A percentile compares a stretch with the other conserved stretches of the same genome.
Conservation (phyloP, 805 yeast genomes). For the Suhomyces sp. region DNA sequence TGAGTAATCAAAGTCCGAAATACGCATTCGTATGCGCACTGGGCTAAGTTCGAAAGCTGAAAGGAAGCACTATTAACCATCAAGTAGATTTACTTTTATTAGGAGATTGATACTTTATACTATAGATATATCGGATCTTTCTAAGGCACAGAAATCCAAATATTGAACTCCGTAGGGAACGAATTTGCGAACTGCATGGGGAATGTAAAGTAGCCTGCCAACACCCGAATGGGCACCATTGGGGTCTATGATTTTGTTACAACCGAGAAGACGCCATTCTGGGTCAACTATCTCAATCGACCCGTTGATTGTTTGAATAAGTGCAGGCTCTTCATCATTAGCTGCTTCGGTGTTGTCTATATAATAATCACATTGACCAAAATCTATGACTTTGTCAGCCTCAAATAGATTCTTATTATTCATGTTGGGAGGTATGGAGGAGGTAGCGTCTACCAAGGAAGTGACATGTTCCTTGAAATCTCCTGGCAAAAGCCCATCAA, state of each 20-base stretch:
- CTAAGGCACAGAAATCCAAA: slow-evolving; percentile 50
- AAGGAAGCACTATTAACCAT: no score
- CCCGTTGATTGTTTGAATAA: slow-evolving; percentile 16
- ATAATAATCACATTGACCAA: slow-evolving; percentile 61
- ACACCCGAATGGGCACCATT: slow-evolving; percentile 51
- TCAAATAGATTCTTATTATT: slow-evolving; percentile 73
- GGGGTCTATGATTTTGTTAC: slow-evolving; percentile 52
- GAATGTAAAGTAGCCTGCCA: slow-evolving; percentile 54
- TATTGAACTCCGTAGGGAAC: slow-evolving; percentile 39
- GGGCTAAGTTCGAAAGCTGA: no score
- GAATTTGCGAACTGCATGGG: slow-evolving; percentile 25
- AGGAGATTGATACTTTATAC: neutral
- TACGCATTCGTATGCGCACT: neutral
- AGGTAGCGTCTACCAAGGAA: slow-evolving; percentile 29
- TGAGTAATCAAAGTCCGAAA: neutral
- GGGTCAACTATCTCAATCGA: slow-evolving; percentile 9
- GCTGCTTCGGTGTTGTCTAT: slow-evolving; percentile 59
- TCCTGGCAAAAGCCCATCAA: slow-evolving; percentile 85
- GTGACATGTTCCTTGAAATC: slow-evolving; percentile 57
- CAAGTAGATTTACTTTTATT: no score
- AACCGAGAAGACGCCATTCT: slow-evolving; percentile 49
- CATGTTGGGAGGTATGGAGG: slow-evolving; percentile 60
- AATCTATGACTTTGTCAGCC: slow-evolving; percentile 47
- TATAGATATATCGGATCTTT: slow-evolving; percentile 10
- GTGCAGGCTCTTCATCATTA: slow-evolving; percentile 42